Percentiles rank a stretch among this genome's conserved stretches.
phyloP scores from a whole-genome alignment of 1,139 yeast genomes.

The Hemisphaericaspora subhashii region DNA sequence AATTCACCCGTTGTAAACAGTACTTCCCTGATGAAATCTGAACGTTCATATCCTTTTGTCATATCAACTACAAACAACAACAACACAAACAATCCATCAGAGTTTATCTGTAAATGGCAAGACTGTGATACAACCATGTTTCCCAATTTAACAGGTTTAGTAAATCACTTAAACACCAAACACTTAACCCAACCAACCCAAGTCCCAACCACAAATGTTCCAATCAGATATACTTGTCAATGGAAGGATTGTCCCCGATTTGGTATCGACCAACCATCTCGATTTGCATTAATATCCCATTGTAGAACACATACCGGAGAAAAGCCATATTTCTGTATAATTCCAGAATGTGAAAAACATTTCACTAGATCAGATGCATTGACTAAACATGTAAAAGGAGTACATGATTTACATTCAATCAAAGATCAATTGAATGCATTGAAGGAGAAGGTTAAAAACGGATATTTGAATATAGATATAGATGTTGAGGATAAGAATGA shows the following conservation, averaged over 20 bases:
- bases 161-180: constrained; percentile 30
- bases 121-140: constrained; percentile 26
- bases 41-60: no score
- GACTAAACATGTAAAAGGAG: constrained; percentile 62
- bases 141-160: constrained; percentile 27
- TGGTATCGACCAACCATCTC: constrained; percentile 56
- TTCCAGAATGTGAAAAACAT: constrained; percentile 67
- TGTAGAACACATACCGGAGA: constrained; percentile 68
- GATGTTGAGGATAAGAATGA: constrained; percentile 24
- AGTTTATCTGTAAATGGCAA: constrained; percentile 35
- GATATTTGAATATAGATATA: constrained; percentile 10
- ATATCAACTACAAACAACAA: constrained; percentile 5
- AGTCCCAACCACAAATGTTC: constrained; percentile 13
- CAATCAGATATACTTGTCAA: constrained; percentile 52
- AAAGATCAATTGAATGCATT: constrained; percentile 34
- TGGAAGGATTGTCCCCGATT: constrained; percentile 62
- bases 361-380: constrained; percentile 63
- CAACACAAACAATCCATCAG: constrained; percentile 8
- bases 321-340: constrained; percentile 64
- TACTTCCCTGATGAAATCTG: no score
- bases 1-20: no score
- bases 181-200: constrained; percentile 28
- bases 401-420: constrained; percentile 51
- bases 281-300: constrained; percentile 63
- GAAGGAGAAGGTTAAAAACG: constrained; percentile 24